Evolutionary conservation across 305 asterid genomes (phyloP), one percentile per base, ranked within the genome.

Genomic region (Fraxinus baroniana): DNA sequence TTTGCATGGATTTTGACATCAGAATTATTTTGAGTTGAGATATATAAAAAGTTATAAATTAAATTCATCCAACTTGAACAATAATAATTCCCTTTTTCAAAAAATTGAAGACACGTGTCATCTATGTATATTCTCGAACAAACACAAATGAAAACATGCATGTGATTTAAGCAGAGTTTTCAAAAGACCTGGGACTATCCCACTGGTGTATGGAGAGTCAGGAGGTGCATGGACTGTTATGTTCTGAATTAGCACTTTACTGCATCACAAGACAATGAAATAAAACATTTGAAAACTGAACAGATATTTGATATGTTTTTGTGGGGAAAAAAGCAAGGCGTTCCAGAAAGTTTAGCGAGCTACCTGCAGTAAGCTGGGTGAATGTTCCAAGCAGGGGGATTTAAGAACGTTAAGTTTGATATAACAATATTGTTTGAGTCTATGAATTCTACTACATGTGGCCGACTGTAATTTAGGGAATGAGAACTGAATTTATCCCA

Each of bases 291-390:
- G 74, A 78, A 60, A 78, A 30, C n/a, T 44, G n/a, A 22, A 55
- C 24, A 71, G 22, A 79, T 68, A 24, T 24, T 64, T 68, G 7
- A 68, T 28, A 28, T 68, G 35, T 2, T 28, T 13, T 26, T 1
- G 15, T 2, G 5, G 30, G 15, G 1, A 13, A 68, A 68, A 28
- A 68, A 13, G 18, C 1, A 78, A 46, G 22, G 12, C 5, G 76
- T 4, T 68, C 3, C 5, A 20, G 32, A 82, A 75, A 82, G 33
- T 81, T 22, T 75, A 79, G 36, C 70, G 78, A 15, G 46, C 44
- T 84, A 94, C 99, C 98, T 97, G 98, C 98, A 97, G 89, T 94
- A 94, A 52, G 88, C 94, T 0, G 98, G 97, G 74, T 87, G 95
- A 83, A 97, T 91, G 88, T 90, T 92, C 97, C 97, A 97, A 57